phyloP scores from a whole-genome alignment of 257 asterid species.

The Agastache rugosa region DNA sequence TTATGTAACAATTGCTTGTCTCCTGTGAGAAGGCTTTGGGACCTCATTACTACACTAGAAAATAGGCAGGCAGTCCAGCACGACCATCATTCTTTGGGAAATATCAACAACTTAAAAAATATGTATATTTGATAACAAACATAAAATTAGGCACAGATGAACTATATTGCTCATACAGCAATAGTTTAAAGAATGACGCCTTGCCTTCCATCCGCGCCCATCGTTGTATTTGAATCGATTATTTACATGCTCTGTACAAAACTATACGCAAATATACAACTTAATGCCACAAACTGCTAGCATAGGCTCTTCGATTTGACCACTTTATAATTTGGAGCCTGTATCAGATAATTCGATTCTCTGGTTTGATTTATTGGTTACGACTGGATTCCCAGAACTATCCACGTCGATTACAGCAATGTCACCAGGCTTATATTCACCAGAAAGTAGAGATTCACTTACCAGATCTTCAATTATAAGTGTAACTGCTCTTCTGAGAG shows the following conservation, averaged over 20 bases:
- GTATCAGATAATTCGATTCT: constrained; percentile 55
- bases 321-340: constrained; percentile 39
- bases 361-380: constrained; percentile 55
- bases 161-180: neutral
- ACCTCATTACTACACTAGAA: no score
- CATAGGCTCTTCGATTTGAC: neutral
- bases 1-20: no score
- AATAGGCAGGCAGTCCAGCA: no score
- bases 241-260: constrained; percentile 43
- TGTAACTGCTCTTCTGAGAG: constrained; percentile 90
- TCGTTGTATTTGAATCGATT: constrained; percentile 30
- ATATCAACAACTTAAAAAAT: neutral
- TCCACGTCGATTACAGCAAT: constrained; percentile 73
- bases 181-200: constrained; percentile 33
- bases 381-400: constrained; percentile 76
- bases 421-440: constrained; percentile 70
- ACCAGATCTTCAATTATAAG: constrained; percentile 73
- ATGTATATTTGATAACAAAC: constrained; percentile 1
- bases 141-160: neutral
- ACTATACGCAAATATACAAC: constrained; percentile 18
- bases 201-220: constrained; percentile 31
- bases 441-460: constrained; percentile 87
- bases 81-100: neutral
- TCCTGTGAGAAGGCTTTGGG: no score
- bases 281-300: neutral